Percentiles rank a stretch among this genome's conserved stretches.
Evolutionary conservation across 192 early-diverging fungal species (phyloP).

Genomic region (Backusella parvicylindrica): DNA sequence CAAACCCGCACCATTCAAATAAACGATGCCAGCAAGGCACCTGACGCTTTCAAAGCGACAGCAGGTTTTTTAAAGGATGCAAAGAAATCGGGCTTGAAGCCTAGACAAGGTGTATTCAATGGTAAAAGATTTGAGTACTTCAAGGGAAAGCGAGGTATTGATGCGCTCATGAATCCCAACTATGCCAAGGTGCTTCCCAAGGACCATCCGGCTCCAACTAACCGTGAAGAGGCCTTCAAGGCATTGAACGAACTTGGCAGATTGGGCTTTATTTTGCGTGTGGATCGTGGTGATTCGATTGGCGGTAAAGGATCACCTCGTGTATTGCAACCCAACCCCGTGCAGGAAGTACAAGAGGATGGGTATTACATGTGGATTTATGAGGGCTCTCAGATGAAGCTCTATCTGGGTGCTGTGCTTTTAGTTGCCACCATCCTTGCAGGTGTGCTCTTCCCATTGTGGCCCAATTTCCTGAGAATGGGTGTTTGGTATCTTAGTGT

Average conservation of each 20-base stretch:
- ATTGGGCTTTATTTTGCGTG: constrained; percentile 32
- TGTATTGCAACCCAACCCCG: constrained; percentile 12
- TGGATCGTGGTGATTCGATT: constrained; percentile 29
- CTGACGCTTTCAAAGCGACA: constrained; percentile 17
- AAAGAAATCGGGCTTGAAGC: constrained; percentile 67
- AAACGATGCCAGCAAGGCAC: constrained; percentile 27
- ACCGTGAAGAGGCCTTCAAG: constrained; percentile 21
- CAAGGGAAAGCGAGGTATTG: constrained; percentile 50
- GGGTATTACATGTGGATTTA: constrained; percentile 93
- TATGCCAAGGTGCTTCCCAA: constrained; percentile 24
- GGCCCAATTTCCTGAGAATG: constrained; percentile 78
- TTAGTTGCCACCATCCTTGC: constrained; percentile 81
- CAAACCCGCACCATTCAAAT: constrained; percentile 11
- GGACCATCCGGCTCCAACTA: constrained; percentile 8
- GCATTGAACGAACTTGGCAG: constrained; percentile 26
- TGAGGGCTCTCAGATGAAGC: constrained; percentile 80
- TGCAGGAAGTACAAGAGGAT: constrained; percentile 55
- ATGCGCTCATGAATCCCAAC: constrained; percentile 26
- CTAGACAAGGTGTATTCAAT: constrained; percentile 84
- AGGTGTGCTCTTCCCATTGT: constrained; percentile 97
- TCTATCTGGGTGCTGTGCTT: constrained; percentile 73
- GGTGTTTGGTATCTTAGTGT: constrained; percentile 91
- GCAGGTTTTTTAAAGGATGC: constrained; percentile 75
- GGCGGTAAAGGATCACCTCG: constrained; percentile 25
- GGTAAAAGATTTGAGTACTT: constrained; percentile 91